phyloP scores from a whole-genome alignment of 2,329 filamentous ascomycete genomes.

The Fusarium graminum region DNA sequence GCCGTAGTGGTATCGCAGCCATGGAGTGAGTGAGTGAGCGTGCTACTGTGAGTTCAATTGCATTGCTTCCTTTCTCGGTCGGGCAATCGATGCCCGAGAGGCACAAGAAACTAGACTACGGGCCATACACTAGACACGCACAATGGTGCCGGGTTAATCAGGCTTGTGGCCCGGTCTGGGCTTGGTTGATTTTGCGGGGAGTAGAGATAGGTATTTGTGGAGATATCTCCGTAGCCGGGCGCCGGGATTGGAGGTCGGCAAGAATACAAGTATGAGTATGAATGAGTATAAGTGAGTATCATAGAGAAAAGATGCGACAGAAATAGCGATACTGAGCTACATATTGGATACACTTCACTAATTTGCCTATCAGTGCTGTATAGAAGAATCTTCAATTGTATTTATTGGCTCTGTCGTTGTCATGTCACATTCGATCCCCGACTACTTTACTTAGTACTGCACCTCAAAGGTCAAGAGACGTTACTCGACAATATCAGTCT shows the following conservation, averaged over 20 bases:
- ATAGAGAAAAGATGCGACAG: neutral
- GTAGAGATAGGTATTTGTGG: conserved; percentile 38
- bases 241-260: conserved; percentile 41
- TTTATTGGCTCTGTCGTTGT: neutral
- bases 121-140: conserved; percentile 13
- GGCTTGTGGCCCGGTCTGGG: conserved; percentile 32
- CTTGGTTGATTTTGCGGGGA: conserved; percentile 40
- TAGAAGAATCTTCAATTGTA: neutral
- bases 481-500: conserved; percentile 8
- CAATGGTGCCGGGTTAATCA: conserved; percentile 25
- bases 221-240: conserved; percentile 36
- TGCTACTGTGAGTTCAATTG: conserved; percentile 28
- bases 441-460: neutral
- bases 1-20: conserved; percentile 22
- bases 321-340: neutral
- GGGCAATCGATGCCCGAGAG: conserved; percentile 39
- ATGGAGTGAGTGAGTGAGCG: conserved; percentile 33
- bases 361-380: neutral
- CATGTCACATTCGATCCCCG: neutral
- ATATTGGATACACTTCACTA: neutral
- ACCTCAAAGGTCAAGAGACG: conserved; percentile 7
- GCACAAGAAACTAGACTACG: conserved; percentile 23
- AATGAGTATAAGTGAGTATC: neutral
- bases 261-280: conserved; percentile 2
- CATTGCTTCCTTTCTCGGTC: conserved; percentile 34